Base-by-base conservation (phyloP, 1,284 basidiomycete species). In the Apiotrichum laibachii region DNA sequence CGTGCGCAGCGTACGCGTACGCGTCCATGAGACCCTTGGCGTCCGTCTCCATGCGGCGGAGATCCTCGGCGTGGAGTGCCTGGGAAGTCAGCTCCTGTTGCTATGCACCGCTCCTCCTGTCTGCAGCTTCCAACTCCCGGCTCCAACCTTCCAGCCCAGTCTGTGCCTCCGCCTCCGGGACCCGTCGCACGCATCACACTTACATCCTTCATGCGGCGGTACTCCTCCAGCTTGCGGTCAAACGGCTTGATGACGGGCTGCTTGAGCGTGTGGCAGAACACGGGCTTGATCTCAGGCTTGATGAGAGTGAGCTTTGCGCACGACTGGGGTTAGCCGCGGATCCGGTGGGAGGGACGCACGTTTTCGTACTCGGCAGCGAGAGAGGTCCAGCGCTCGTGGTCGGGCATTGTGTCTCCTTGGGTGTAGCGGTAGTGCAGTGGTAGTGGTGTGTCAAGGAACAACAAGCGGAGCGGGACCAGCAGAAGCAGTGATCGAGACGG, bases 261-360 rank as follows among this genome's bases (percentile, higher is more conserved):
- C 33, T n/a, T 37, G 16, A 50, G 49, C 37, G 35, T 50, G 35
- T 44, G 43, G 43, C 43, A 44, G 43, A 44, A 44, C 34, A 50
- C 35, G n/a, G 35, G 35, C 22, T 37, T 40, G 49, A 50, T 50
- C 37, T 50, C 49, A 19, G 49, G 49, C 49, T 50, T 50, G 49
- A 50, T 50, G 7, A 50, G 49, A 19, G 49, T 50, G 35, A 50
- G 35, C 18, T 33, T 34, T n/a, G 49, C 35, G 35, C 49, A 50
- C 5, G 49, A 34, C 49, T 50, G 31, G n/a, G n/a, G 34, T 39
- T 18, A 40, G 35, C 33, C 19, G 21, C 15, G 19, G 16, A n/a
- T 2, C 40, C 16, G 6, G 13, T 9, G 26, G 18, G 31, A 15
- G 22, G 19, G 1, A 22, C 49, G n/a, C 37, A 50, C 49, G 16